Evolutionary conservation across 1,284 basidiomycete genomes (phyloP), one percentile per base, ranked within the genome.

Genomic region (Ganoderma resinaceum): DNA sequence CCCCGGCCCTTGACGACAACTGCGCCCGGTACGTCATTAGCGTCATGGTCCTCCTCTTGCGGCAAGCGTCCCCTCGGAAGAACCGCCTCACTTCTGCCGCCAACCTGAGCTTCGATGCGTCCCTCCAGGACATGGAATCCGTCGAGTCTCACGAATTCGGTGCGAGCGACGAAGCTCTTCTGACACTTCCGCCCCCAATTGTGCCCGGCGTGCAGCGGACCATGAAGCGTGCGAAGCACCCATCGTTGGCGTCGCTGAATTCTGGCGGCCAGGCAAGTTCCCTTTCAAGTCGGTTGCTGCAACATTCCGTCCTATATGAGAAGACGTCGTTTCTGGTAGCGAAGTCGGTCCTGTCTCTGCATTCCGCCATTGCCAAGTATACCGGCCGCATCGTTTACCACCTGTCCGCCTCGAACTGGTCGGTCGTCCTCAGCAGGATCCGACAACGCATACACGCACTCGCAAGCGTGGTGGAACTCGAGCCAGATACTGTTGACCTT

Each of bases 371-470:
- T 69, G 84, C 87, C 66, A 89, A 90, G 76, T 91, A 86, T 73
- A 86, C 91, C 7, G 92, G 94, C 16, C 89, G 91, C 59, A 91
- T 97, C 74, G 87, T 98, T 55, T 97, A 94, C 78, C 92, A 94
- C 77, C 86, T 98, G 18, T 97, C 96, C 8, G 91, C 94, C 0
- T 94, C 94, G 26, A 98, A 98, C 77, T 98, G 96, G 96, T 81
- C 83, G 40, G 87, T 95, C 9, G 92, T 98, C 23, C 88, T 93
- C 72, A 82, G 86, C 29, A 87, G 94, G 23, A 87, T 97, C 68
- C 89, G 91, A 66, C 84, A 84, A 57, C 92, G 93, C 79, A 92
- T 96, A 53, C 86, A 87, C 72, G 86, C 82, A 68, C 85, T 92
- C 63, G 90, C 90, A 0, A 82, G 82, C 57, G 81, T 84, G 29